phyloP scores from a whole-genome alignment of 306 rosid species.

The Corylus avellana region DNA sequence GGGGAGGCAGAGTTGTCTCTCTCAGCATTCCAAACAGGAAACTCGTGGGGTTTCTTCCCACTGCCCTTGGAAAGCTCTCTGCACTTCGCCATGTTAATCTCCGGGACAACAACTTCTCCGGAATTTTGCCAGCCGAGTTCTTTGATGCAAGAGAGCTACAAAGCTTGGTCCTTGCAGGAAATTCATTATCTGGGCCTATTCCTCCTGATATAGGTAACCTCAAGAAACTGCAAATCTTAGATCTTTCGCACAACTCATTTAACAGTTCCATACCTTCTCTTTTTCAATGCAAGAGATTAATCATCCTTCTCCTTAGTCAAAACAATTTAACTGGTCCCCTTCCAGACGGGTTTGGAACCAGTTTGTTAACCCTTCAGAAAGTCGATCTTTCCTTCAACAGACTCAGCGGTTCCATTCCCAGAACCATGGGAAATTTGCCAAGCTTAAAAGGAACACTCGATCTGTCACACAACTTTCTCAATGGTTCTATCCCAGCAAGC shows the following conservation, averaged over 20 bases:
- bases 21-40: slow-evolving; percentile 22
- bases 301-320: slow-evolving; percentile 33
- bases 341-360: slow-evolving; percentile 41
- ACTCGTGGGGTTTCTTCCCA: slow-evolving; percentile 29
- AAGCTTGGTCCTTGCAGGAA: slow-evolving; percentile 52
- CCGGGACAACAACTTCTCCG: slow-evolving; percentile 18
- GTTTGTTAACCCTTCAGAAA: slow-evolving; percentile 38
- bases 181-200: slow-evolving; percentile 50
- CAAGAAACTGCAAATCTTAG: slow-evolving; percentile 41
- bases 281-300: slow-evolving; percentile 44
- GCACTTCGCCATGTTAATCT: slow-evolving; percentile 33
- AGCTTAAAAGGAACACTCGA: slow-evolving; percentile 55
- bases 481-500: slow-evolving; percentile 52
- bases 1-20: slow-evolving; percentile 24
- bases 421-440: slow-evolving; percentile 47
- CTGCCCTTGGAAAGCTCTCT: slow-evolving; percentile 31
- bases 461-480: slow-evolving; percentile 50
- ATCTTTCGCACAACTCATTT: slow-evolving; percentile 50
- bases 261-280: slow-evolving; percentile 50
- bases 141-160: slow-evolving; percentile 45
- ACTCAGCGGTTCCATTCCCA: slow-evolving; percentile 48
- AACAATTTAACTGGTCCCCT: slow-evolving; percentile 47
- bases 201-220: slow-evolving; percentile 49
- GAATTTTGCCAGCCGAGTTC: slow-evolving; percentile 43
- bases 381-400: slow-evolving; percentile 47